Evolutionary conservation across 2,329 filamentous ascomycete species (phyloP).

Genomic region (Colletotrichum tamarilloi): DNA sequence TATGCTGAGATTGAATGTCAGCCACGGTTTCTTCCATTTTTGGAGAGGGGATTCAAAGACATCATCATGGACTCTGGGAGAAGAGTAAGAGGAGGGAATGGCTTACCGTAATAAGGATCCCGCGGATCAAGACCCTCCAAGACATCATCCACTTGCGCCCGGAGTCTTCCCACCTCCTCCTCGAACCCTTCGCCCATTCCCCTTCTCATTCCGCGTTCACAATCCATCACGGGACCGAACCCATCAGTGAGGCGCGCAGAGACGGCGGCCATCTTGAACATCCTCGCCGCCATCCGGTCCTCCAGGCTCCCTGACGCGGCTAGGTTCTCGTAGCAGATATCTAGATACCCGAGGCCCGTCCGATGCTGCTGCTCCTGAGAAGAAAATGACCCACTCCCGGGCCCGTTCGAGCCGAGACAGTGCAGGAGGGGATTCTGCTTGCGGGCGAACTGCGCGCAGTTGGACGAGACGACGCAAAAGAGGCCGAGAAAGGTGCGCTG

Average conservation of each 20-base stretch:
- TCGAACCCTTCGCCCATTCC: conserved; percentile 41
- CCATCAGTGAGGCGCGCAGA: conserved; percentile 47
- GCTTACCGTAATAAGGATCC: neutral
- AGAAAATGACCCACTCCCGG: no score
- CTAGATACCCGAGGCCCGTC: conserved; percentile 40
- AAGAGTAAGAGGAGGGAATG: neutral
- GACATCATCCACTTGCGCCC: conserved; percentile 43
- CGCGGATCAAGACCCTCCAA: neutral
- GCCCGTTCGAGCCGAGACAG: neutral
- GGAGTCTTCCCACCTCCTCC: conserved; percentile 45
- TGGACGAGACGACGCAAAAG: conserved; percentile 31
- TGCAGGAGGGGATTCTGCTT: conserved; percentile 41
- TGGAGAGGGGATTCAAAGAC: neutral
- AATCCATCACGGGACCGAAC: conserved; percentile 41
- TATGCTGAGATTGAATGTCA: neutral
- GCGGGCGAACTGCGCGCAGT: conserved; percentile 50
- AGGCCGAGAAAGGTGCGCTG: conserved; percentile 52
- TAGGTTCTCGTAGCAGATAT: conserved; percentile 47
- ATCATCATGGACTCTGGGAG: neutral
- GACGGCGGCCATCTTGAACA: conserved; percentile 49
- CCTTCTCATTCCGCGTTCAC: conserved; percentile 3
- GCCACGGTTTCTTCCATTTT: neutral
- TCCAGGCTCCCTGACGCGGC: conserved; percentile 33
- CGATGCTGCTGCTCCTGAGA: conserved; percentile 35
- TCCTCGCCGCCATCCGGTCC: conserved; percentile 48